These are phyloP conservation scores for Davidsoniella neocaledoniae DNA, from an alignment of 2,329 filamentous ascomycete species.

Conservation along the genomic window DNA sequence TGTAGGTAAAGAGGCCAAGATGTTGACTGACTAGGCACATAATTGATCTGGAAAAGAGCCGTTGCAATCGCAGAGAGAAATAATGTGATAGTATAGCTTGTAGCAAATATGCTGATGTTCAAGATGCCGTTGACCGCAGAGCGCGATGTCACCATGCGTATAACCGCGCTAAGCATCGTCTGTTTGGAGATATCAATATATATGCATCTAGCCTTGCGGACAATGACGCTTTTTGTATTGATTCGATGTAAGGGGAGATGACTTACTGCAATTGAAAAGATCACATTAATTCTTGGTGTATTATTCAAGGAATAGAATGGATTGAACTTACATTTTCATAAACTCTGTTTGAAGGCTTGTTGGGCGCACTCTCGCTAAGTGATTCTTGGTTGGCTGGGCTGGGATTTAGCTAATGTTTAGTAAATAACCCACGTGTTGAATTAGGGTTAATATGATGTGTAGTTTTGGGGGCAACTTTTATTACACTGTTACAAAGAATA, in stretches of 20 bases:
- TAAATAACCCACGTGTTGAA: too few species aligned
- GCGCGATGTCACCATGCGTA: conserved; percentile 26
- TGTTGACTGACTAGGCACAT: conserved; percentile 37
- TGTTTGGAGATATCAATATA: not conserved
- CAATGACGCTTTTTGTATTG: not conserved
- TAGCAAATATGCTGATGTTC: conserved; percentile 28
- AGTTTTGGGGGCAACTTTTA: too few species aligned
- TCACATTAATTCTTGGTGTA: too few species aligned
- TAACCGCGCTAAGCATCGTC: not conserved
- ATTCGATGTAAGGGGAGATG: not conserved
- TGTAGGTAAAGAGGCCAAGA: conserved; percentile 37
- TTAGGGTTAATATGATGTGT: too few species aligned
- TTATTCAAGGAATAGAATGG: too few species aligned
- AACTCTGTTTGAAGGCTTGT: too few species aligned
- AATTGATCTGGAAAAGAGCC: conserved; percentile 39
- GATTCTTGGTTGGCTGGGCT: too few species aligned
- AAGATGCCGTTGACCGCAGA: conserved; percentile 33
- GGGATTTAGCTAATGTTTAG: too few species aligned
- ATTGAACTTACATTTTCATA: too few species aligned
- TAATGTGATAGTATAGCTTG: conserved; percentile 25
- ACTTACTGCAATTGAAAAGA: too few species aligned
- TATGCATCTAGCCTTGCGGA: conserved; percentile 20
- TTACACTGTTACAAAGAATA: too few species aligned
- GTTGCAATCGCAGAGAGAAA: conserved; percentile 30
- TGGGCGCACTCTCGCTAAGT: too few species aligned